Conservation (phyloP, 495 filamentous ascomycete genomes). For the Tuber aestivum region DNA sequence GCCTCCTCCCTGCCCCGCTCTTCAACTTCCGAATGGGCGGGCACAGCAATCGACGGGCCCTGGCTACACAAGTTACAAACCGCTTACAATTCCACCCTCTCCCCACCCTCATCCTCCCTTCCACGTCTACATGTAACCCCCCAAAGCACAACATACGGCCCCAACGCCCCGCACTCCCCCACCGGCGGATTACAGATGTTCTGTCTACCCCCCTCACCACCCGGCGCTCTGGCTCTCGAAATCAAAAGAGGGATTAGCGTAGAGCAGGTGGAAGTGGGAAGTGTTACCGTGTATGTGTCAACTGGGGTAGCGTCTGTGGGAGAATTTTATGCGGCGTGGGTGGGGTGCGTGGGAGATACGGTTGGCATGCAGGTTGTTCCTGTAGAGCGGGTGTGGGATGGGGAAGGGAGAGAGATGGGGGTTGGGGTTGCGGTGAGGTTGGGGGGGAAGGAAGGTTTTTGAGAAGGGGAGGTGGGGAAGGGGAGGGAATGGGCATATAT, state of each 20-base stretch:
- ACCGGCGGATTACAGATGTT: slow-evolving; percentile 14
- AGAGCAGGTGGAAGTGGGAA: slow-evolving; percentile 14
- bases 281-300: slow-evolving; percentile 17
- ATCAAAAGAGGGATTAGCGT: background rate
- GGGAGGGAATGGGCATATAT: background rate
- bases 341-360: background rate
- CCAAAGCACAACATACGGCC: background rate
- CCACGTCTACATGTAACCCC: background rate
- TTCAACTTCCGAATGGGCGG: slow-evolving; percentile 65
- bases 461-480: background rate
- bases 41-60: slow-evolving; percentile 19
- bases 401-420: slow-evolving; percentile 17
- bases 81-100: background rate
- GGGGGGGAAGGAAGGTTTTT: slow-evolving; percentile 4
- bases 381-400: slow-evolving; percentile 27
- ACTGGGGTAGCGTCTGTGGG: slow-evolving; percentile 14
- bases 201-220: slow-evolving; percentile 8
- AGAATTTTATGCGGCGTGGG: slow-evolving; percentile 17
- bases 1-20: slow-evolving; percentile 64
- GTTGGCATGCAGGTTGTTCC: slow-evolving; percentile 24
- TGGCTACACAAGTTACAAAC: slow-evolving; percentile 21
- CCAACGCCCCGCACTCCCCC: background rate
- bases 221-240: slow-evolving; percentile 8
- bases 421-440: slow-evolving; percentile 20
- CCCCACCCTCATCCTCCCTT: background rate